Evolutionary conservation across 805 yeast genomes (phyloP), one percentile per base, ranked within the genome.

Genomic region (Wickerhamiella azyma): DNA sequence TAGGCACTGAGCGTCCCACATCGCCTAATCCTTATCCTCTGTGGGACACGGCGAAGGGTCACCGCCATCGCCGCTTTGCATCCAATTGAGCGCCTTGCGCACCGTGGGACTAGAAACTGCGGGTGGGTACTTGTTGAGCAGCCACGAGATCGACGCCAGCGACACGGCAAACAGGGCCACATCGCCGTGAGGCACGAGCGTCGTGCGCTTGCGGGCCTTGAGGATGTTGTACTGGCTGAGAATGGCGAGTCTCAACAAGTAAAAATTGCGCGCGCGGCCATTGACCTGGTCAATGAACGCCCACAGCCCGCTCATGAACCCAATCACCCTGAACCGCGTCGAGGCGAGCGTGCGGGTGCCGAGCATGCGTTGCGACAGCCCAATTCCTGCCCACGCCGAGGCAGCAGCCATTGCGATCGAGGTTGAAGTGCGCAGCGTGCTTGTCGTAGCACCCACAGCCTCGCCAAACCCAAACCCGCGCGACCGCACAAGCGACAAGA

Each of bases 301-400:
- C 68, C 68, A 65, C 39, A 65, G 55, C 3, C 71, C 71, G n/a
- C 67, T 61, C 37, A 62, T 45, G 49, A 64, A 59, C n/a, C 98
- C 71, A 47, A 66, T 62, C 32, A 65, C 37, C 21, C 63, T 51
- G 56, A 61, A 61, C n/a, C 71, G 63, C 14, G 51, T 47, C 14
- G 50, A 50, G 45, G 67, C 60, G 41, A 55, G 41, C 32, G 61
- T 46, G 28, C 48, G 52, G 46, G 55, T 53, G 19, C 64, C 60
- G 17, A 66, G 51, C 44, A 65, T 11, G 44, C 48, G 46, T 48
- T 65, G 67, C 26, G 59, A 51, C 17, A 59, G 49, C 28, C 64
- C 66, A 14, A 66, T 55, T 10, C 70, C 70, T 9, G 62, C 58
- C 66, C 69, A 62, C 2, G 65, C 60, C 6, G 66, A 55, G 10